Evolutionary conservation across 192 early-diverging fungal species (phyloP).

Genomic region (Coemansia interrupta): DNA sequence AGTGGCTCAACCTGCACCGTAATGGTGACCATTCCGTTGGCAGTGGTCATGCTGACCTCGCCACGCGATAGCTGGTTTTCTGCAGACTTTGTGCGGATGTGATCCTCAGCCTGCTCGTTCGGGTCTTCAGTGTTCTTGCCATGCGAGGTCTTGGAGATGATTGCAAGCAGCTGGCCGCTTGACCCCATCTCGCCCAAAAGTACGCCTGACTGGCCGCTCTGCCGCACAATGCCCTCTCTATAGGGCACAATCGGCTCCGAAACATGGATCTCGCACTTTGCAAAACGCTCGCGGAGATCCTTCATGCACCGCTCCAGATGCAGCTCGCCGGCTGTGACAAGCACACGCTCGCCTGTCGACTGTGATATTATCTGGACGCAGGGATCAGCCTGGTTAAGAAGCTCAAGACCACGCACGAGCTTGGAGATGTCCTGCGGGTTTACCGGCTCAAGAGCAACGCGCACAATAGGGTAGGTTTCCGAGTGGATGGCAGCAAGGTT

Average conservation of each 20-base stretch:
- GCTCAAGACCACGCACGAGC: constrained; percentile 77
- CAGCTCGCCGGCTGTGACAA: constrained; percentile 93
- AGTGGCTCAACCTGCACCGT: constrained; percentile 44
- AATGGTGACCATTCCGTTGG: constrained; percentile 44
- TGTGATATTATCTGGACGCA: constrained; percentile 88
- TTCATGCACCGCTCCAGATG: constrained; percentile 94
- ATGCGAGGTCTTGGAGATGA: constrained; percentile 20
- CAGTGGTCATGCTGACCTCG: constrained; percentile 41
- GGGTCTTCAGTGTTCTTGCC: not conserved
- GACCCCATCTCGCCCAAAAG: constrained; percentile 34
- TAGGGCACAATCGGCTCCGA: constrained; percentile 96
- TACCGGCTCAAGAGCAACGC: constrained; percentile 92
- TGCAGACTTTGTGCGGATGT: constrained; percentile 6
- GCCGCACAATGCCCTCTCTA: constrained; percentile 81
- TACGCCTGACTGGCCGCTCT: constrained; percentile 36
- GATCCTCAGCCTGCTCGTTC: constrained; percentile 6
- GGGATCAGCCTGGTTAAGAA: constrained; percentile 93
- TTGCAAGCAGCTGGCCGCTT: constrained; percentile 36
- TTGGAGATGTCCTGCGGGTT: constrained; percentile 86
- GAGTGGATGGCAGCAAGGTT: constrained; percentile 64
- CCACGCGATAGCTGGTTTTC: constrained; percentile 29
- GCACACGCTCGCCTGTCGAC: constrained; percentile 95
- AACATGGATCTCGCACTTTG: constrained; percentile 88
- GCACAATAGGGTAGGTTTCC: constrained; percentile 82
- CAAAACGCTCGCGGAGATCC: constrained; percentile 91